These are phyloP conservation scores for Syzygium malaccense DNA, from an alignment of 441 rosid genomes.

Conservation along the genomic window DNA sequence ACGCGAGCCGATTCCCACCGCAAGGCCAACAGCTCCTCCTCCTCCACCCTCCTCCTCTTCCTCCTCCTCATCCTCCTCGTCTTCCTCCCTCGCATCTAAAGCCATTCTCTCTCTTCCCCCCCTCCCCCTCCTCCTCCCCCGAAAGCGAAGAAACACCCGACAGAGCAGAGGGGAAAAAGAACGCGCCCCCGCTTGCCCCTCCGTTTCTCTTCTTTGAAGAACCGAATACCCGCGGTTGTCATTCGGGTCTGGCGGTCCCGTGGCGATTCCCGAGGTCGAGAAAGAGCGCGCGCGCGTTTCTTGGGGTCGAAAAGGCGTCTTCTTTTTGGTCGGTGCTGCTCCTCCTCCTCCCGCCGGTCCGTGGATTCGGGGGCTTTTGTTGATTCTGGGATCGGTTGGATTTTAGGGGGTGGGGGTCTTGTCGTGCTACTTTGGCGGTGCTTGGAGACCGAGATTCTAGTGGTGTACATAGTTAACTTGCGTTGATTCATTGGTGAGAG, in stretches of 20 bases:
- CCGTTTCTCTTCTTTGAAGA: background rate
- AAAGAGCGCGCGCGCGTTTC: background rate
- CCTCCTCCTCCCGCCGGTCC: conserved; percentile 11
- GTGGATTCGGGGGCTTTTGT: conserved; percentile 23
- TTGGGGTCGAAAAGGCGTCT: background rate
- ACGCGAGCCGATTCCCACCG: conserved; percentile 56
- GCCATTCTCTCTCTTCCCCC: background rate
- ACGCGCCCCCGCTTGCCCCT: background rate
- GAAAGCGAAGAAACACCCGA: background rate
- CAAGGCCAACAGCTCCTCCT: conserved; percentile 36
- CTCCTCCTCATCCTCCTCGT: conserved; percentile 50
- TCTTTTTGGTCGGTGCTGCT: background rate
- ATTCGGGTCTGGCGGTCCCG: background rate
- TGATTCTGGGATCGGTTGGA: conserved; percentile 31
- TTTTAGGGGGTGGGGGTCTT: background rate
- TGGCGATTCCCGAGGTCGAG: background rate
- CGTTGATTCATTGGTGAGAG: background rate
- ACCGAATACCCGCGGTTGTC: background rate
- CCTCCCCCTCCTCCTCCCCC: no score
- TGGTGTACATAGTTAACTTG: conserved; percentile 10
- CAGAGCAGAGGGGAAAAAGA: no score
- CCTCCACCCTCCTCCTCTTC: conserved; percentile 48
- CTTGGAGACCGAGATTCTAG: background rate
- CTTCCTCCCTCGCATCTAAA: conserved; percentile 46
- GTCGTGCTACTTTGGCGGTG: background rate